Evolutionary conservation across 768 basidiomycete species (phyloP).

Genomic region (Serendipita sp.): DNA sequence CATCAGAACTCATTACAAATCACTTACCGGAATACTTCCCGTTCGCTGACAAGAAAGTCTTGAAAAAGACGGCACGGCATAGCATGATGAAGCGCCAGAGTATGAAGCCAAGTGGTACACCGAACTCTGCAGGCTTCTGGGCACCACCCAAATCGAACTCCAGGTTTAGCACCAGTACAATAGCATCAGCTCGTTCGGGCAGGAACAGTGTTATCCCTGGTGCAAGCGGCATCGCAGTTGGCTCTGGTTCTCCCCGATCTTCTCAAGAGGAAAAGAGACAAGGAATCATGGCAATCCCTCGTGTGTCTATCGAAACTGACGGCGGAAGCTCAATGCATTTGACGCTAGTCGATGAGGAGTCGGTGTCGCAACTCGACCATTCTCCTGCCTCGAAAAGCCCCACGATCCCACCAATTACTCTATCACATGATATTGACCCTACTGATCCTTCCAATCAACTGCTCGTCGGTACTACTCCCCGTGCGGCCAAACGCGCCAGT

Average conservation of each 20-base stretch:
- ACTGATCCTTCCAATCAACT: neutral
- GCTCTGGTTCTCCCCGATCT: neutral
- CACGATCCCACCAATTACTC: neutral
- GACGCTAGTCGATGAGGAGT: conserved; percentile 2
- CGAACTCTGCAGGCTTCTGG: conserved; percentile 26
- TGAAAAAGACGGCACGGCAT: conserved; percentile 75
- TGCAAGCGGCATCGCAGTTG: neutral
- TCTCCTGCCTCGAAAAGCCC: neutral
- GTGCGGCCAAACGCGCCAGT: neutral
- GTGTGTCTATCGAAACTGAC: neutral
- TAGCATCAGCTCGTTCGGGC: conserved; percentile 20
- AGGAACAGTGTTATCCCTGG: neutral
- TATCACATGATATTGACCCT: neutral
- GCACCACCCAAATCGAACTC: conserved; percentile 27
- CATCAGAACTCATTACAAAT: conserved; percentile 89
- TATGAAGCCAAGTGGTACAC: conserved; percentile 26
- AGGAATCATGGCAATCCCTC: neutral
- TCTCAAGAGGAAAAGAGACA: conserved; percentile 4
- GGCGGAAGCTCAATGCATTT: neutral
- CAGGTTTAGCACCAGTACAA: conserved; percentile 47
- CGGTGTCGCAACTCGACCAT: neutral
- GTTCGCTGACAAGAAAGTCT: conserved; percentile 73
- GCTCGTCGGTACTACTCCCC: neutral
- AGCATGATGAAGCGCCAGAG: conserved; percentile 62
- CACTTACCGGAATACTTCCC: conserved; percentile 96